Base-by-base conservation (phyloP, 257 asterid species). In the Plectranthus barbatus region DNA sequence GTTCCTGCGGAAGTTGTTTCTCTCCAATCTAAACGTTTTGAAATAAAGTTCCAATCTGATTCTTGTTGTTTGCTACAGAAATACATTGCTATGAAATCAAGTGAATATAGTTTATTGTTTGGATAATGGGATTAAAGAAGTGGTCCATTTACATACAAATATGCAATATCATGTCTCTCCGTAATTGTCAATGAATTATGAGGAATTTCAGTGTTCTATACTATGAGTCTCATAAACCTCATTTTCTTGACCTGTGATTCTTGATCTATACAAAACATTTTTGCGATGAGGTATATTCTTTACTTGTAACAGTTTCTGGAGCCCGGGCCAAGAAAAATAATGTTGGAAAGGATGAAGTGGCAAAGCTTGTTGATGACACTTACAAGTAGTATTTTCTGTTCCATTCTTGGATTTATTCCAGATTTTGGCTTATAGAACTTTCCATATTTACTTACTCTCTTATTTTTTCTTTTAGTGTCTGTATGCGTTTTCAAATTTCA, bases 281-380 rank as follows among this genome's bases (percentile, higher is more conserved):
- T 36, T 50, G 64, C 29, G 8, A 66, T 57, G 62, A 66, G 14
- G 23, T 64, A 10, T 46, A 21, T 4, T 56, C 36, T 59, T 74
- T 42, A 18, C 36, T 18, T 11, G 31, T 36, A 8, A 47, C 82
- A 84, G 86, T 82, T 82, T 81, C 96, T 71, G 99, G 92, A 70
- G 58, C 73, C 59, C 80, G 86, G 87, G 78, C 92, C 51, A 93
- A 84, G 85, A 93, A 83, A 81, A 76, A 79, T 77, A 80, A 79
- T 56, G 82, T 84, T 70, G 80, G 85, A 48, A 90, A 81, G 81
- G 86, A 85, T 62, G 90, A 77, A 56, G 93, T 87, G 60, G 96
- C 94, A 6, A 90, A 87, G 82, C 79, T 90, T 37, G 81, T 93
- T 18, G 94, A 87, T 74, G 97, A 93, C 71, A 93, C 84, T 68